phyloP scores from a whole-genome alignment of 2,329 filamentous ascomycete species.

The Lachnellula willkommii region DNA sequence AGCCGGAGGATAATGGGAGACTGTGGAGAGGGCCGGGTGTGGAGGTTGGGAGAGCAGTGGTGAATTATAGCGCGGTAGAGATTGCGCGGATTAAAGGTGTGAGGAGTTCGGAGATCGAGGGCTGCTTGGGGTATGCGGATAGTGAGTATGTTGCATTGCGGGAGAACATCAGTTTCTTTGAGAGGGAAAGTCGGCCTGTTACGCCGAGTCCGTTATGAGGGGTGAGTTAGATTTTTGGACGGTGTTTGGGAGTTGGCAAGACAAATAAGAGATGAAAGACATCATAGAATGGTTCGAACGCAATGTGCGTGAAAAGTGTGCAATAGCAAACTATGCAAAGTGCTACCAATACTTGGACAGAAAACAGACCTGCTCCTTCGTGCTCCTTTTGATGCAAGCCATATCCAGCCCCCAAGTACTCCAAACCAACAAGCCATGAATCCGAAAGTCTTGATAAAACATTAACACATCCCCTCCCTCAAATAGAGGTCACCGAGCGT shows the following conservation, averaged over 20 bases:
- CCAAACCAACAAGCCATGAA: conserved; percentile 2
- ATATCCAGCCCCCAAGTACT: background rate
- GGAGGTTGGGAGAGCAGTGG: conserved; percentile 83
- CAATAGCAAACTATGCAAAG: background rate
- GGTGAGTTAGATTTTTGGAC: background rate
- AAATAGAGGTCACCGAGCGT: conserved; percentile 39
- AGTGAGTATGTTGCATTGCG: conserved; percentile 88
- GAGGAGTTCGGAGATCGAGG: conserved; percentile 74
- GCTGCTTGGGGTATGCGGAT: conserved; percentile 82
- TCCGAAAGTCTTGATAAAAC: background rate
- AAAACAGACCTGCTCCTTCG: background rate
- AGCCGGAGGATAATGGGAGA: conserved; percentile 31
- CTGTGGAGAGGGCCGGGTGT: conserved; percentile 47
- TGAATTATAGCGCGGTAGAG: conserved; percentile 87
- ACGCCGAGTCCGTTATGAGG: conserved; percentile 23
- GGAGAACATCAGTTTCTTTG: conserved; percentile 73
- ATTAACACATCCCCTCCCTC: background rate
- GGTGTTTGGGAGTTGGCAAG: background rate
- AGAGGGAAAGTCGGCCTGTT: conserved; percentile 27
- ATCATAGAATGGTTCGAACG: background rate
- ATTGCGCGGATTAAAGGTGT: conserved; percentile 79
- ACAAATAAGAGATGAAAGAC: background rate
- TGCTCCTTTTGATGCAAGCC: background rate
- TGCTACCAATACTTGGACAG: background rate
- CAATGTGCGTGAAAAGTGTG: background rate